Base-by-base conservation (phyloP, 371 early-diverging fungal genomes). In the Saksenaea vasiformis region DNA sequence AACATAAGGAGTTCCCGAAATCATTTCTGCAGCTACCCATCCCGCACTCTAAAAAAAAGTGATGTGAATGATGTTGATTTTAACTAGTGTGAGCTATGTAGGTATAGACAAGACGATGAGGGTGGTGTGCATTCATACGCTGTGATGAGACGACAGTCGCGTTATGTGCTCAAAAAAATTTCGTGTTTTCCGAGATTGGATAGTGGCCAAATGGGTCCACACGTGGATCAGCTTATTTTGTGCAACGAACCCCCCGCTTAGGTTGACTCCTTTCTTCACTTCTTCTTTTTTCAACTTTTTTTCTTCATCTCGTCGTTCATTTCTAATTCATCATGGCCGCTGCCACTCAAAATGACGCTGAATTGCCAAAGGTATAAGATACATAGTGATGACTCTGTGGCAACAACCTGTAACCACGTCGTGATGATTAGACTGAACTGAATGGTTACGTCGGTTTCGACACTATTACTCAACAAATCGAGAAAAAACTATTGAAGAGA, bases 361-460 rank as follows among this genome's bases (percentile, higher is more conserved):
- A 47, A 47, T 17, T 47, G 22, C 22, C 38, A 22, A 36, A 56
- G 14, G 35, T 31, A 37, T 54, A 62, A 56, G 60, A 61, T 22
- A 5, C 43, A 10, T 47, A 47, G 19, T 22, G 51, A 47, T 47
- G n/a, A 11, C 10, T 47, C 51, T 24, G 56, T 62, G 19, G 17
- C 28, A 36, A 15, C 34, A n/a, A 19, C 24, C n/a, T 31, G 26
- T 56, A 31, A 53, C 17, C 11, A 9, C 17, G 7, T 15, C 7
- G 4, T 54, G 41, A 17, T 38, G 41, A 17, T 38, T 64, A 87
- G 87, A 77, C 80, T 62, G 58, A 64, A 31, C 81, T 87, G 58
- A 84, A 84, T 69, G 83, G 85, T 58, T 95, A 95, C 77, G 96
- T 96, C 71, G 97, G 97, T 61, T 95, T 95, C 76, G 97, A 95